phyloP scores from a whole-genome alignment of 768 basidiomycete genomes.

The Auriscalpium orientale region DNA sequence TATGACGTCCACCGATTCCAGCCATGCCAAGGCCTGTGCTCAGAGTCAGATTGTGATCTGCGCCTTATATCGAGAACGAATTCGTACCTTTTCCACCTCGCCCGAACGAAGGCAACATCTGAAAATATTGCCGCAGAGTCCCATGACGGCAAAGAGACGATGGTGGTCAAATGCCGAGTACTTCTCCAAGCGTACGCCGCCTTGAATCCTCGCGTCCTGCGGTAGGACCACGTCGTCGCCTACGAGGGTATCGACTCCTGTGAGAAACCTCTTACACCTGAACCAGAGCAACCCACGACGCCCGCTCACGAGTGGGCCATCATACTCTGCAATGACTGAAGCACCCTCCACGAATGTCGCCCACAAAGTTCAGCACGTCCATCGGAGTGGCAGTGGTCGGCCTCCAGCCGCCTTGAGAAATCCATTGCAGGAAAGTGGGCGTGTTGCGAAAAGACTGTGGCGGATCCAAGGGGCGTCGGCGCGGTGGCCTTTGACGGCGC shows the following conservation, averaged over 20 bases:
- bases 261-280: too few species aligned
- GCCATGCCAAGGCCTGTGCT: slow-evolving; percentile 86
- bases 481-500: too few species aligned
- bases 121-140: slow-evolving; percentile 67
- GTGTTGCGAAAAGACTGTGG: neutral
- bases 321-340: too few species aligned
- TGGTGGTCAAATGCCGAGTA: neutral
- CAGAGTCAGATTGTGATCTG: slow-evolving; percentile 71
- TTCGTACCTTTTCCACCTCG: slow-evolving; percentile 78
- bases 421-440: neutral
- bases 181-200: neutral
- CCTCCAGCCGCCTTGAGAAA: too few species aligned
- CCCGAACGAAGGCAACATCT: slow-evolving; percentile 73
- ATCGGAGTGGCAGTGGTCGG: slow-evolving; percentile 74
- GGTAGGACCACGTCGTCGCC: too few species aligned
- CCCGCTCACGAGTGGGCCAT: too few species aligned
- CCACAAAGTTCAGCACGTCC: slow-evolving; percentile 74
- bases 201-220: too few species aligned
- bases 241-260: too few species aligned
- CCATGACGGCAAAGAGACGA: slow-evolving; percentile 20
- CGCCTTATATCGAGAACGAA: slow-evolving; percentile 86
- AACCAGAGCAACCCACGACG: too few species aligned
- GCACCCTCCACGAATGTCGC: too few species aligned
- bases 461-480: neutral
- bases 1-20: slow-evolving; percentile 67